These are phyloP conservation scores for Phytophthora pseudosyringae DNA, from an alignment of 352 stramenopile genomes.

Conservation along the genomic window DNA sequence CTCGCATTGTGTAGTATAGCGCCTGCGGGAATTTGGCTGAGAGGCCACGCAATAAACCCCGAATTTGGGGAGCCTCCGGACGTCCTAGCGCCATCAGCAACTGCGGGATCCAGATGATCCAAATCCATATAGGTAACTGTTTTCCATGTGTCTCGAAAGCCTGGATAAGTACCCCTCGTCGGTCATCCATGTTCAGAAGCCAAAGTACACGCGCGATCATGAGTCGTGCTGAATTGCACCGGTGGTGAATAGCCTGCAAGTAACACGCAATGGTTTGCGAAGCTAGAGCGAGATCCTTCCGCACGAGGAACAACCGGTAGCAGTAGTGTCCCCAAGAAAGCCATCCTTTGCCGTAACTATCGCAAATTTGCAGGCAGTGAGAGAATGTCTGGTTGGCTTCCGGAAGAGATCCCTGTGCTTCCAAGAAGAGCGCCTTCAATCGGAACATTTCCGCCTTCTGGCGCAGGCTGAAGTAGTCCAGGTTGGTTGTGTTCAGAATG, in stretches of 20 bases:
- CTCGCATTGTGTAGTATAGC: constrained; percentile 98
- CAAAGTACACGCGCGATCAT: constrained; percentile 93
- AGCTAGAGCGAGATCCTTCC: constrained; percentile 77
- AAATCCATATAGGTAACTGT: constrained; percentile 97
- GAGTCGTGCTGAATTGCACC: constrained; percentile 86
- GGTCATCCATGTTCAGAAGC: constrained; percentile 91
- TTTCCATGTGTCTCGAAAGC: constrained; percentile 95
- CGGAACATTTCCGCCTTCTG: constrained; percentile 95
- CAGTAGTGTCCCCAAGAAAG: constrained; percentile 95
- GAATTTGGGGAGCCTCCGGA: constrained; percentile 90
- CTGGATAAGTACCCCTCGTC: constrained; percentile 71
- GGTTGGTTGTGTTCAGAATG: constrained; percentile 94
- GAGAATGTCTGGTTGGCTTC: constrained; percentile 94
- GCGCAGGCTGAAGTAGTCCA: constrained; percentile 92
- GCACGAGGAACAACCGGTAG: constrained; percentile 83
- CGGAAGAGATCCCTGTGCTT: constrained; percentile 73
- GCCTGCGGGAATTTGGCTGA: constrained; percentile 97
- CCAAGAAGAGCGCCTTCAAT: constrained; percentile 91
- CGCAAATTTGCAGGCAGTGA: constrained; percentile 91
- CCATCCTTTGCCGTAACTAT: constrained; percentile 94
- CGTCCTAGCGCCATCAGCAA: constrained; percentile 95
- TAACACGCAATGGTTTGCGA: constrained; percentile 94
- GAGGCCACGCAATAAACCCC: constrained; percentile 77
- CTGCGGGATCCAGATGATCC: constrained; percentile 99
- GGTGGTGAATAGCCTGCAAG: constrained; percentile 93